Base-by-base conservation (phyloP, 2,329 filamentous ascomycete species). In the Phaeosphaeriaceae sp. region DNA sequence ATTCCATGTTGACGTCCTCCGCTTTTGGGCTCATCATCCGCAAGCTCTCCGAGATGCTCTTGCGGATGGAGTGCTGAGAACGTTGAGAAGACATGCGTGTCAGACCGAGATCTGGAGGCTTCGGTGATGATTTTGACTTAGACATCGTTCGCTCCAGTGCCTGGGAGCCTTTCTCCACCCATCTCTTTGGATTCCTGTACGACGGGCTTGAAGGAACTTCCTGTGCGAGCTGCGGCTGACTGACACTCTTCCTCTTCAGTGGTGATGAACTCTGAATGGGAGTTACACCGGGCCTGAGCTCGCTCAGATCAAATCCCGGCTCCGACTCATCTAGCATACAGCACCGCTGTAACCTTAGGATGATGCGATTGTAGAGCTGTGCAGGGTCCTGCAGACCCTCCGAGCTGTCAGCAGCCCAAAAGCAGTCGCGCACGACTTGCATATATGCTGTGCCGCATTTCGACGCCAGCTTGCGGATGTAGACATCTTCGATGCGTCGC, bases 391-490 rank as follows among this genome's bases (percentile, higher is more conserved):
- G 62, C 49, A 82, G 50, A 53, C 60, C 66, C 40, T 77, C 70
- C 7, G 65, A 60, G 24, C 61, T 68, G 61, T 92, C 89, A 2
- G 89, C 87, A n/a, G 89, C 88, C 57, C 83, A 83, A 82, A 90
- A 88, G 67, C 90, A 93, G 2, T 86, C 83, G 70, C 90, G 85
- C 1, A 92, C 90, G 0, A 89, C 90, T 69, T 88, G 89, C 84
- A 88, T 89, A 75, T 92, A 94, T 0, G 90, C 82, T 7, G 87
- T 90, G 15, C 91, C 90, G 65, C 91, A 93, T 70, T 87, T 86
- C 3, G 87, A 85, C 0, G 88, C 84, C 1, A 92, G 79, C 61
- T 87, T 85, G 1, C 88, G 83, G 2, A 91, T 82, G 67, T 87
- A 89, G 1, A 88, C 81, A 63, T 85, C 85, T 70, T 88, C 85